Conservation (phyloP, 768 basidiomycete genomes). For the Termitomyces sp. region DNA sequence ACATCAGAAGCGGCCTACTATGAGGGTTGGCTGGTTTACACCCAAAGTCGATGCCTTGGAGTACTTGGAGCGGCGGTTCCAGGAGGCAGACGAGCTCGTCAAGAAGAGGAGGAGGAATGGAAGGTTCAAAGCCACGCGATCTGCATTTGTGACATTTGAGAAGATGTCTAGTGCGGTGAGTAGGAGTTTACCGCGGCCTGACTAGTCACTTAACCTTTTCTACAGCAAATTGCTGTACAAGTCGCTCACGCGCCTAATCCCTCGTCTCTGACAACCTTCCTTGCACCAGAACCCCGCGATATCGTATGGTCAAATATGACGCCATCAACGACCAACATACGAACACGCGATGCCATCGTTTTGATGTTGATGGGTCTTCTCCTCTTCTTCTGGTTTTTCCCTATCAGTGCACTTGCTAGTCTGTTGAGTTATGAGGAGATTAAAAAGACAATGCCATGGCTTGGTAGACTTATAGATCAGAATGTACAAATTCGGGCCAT, state of each 20-base stretch:
- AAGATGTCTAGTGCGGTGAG: conserved; percentile 88
- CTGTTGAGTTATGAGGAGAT: conserved; percentile 92
- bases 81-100: conserved; percentile 78
- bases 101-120: conserved; percentile 64
- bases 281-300: conserved; percentile 92
- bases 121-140: conserved; percentile 74
- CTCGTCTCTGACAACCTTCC: conserved; percentile 57
- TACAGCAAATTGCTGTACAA: conserved; percentile 84
- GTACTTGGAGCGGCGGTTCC: conserved; percentile 75
- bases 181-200: neutral
- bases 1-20: conserved; percentile 68
- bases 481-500: conserved; percentile 78
- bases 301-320: conserved; percentile 93
- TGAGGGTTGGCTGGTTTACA: conserved; percentile 70
- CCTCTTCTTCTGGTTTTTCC: conserved; percentile 89
- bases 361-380: conserved; percentile 62
- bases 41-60: conserved; percentile 85
- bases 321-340: conserved; percentile 49
- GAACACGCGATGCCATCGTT: conserved; percentile 68
- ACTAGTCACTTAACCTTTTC: neutral
- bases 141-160: conserved; percentile 95
- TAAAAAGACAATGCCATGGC: conserved; percentile 83
- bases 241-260: conserved; percentile 70
- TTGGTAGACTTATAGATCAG: conserved; percentile 77
- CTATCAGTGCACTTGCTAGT: conserved; percentile 81